These are phyloP conservation scores for Nemania diffusa DNA, from an alignment of 2,329 filamentous ascomycete species.

Conservation along the genomic window DNA sequence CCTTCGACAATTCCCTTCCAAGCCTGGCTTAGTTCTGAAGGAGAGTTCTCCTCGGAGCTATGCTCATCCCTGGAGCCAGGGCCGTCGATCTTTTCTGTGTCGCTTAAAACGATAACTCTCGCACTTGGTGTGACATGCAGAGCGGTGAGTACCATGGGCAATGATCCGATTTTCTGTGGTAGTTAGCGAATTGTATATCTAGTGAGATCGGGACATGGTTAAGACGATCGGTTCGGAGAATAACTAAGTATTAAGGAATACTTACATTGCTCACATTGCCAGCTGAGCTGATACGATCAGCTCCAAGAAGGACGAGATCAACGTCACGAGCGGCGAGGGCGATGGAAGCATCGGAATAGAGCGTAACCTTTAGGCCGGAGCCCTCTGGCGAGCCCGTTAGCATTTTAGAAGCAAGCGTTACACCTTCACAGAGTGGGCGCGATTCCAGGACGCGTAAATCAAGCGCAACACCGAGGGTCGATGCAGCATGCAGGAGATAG, in stretches of 20 bases:
- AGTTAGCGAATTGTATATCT: conserved; percentile 6
- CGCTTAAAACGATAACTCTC: conserved; percentile 66
- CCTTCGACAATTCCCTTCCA: conserved; percentile 56
- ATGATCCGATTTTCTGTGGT: conserved; percentile 66
- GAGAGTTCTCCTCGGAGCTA: conserved; percentile 61
- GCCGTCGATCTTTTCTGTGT: conserved; percentile 69
- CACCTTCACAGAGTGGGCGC: conserved; percentile 73
- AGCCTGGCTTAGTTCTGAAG: conserved; percentile 58
- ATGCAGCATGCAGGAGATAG: conserved; percentile 57
- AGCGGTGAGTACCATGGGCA: conserved; percentile 67
- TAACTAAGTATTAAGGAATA: too few relatives aligned
- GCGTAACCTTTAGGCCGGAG: conserved; percentile 51
- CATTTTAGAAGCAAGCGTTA: conserved; percentile 62
- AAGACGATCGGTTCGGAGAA: too few relatives aligned
- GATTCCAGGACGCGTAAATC: conserved; percentile 73
- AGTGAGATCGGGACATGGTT: background rate
- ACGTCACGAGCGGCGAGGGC: conserved; percentile 62
- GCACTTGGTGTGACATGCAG: conserved; percentile 58
- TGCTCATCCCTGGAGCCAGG: conserved; percentile 57
- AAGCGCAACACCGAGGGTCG: conserved; percentile 52
- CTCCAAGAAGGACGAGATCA: conserved; percentile 70
- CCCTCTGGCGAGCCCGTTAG: conserved; percentile 33
- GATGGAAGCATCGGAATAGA: conserved; percentile 70
- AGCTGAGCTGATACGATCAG: conserved; percentile 67
- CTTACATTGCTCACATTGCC: conserved; percentile 69